These are phyloP conservation scores for Leersia perrieri DNA, from an alignment of 176 grass and related monocot species.

Conservation along the genomic window DNA sequence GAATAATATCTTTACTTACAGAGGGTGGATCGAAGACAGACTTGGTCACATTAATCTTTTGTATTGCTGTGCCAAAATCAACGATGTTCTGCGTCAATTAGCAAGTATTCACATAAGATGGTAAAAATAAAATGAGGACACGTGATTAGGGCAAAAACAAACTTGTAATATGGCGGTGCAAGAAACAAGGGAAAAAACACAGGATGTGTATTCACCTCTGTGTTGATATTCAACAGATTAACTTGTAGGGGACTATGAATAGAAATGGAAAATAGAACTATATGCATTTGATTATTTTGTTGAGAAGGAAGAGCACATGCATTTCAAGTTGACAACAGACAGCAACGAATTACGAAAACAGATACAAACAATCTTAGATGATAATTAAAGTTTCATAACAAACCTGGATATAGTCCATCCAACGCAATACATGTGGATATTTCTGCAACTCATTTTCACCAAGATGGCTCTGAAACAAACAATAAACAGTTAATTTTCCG, in stretches of 20 bases:
- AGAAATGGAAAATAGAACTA: not conserved
- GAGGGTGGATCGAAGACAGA: slow-evolving; percentile 60
- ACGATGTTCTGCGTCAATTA: slow-evolving; percentile 55
- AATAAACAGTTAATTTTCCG: slow-evolving; percentile 11
- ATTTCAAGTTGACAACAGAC: slow-evolving; percentile 20
- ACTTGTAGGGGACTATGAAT: not conserved
- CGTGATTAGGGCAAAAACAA: not conserved
- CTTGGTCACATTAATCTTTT: slow-evolving; percentile 67
- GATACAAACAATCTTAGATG: not conserved
- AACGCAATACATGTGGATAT: slow-evolving; percentile 67
- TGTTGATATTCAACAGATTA: not conserved
- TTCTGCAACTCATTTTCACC: slow-evolving; percentile 49
- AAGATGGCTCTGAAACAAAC: slow-evolving; percentile 54
- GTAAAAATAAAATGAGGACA: not conserved
- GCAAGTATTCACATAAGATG: slow-evolving; percentile 12
- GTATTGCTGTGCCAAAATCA: slow-evolving; percentile 59
- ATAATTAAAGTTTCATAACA: slow-evolving; percentile 16
- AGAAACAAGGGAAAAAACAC: not conserved
- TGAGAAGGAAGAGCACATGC: not conserved
- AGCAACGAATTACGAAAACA: slow-evolving; percentile 12
- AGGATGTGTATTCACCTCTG: not conserved
- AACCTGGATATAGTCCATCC: slow-evolving; percentile 98
- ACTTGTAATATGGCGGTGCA: not conserved
- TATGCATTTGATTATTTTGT: not conserved
- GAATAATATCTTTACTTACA: slow-evolving; percentile 43